These are phyloP conservation scores for Cyanodermella asteris DNA, from an alignment of 2,329 filamentous ascomycete genomes.

Conservation along the genomic window DNA sequence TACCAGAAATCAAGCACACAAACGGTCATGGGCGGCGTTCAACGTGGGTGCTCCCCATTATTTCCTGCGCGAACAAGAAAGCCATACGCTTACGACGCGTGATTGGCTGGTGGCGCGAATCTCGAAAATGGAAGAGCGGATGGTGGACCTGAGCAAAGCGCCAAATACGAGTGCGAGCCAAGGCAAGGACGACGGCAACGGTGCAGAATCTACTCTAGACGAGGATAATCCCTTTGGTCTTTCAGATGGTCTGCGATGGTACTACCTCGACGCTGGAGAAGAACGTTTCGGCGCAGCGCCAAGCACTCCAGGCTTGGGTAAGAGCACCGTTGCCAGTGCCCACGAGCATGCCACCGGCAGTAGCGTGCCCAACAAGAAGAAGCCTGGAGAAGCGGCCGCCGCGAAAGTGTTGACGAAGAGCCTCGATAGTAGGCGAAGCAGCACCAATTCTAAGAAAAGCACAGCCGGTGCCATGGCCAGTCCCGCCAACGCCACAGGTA, in stretches of 20 bases:
- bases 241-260: conserved; percentile 88
- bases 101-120: conserved; percentile 97
- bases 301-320: conserved; percentile 75
- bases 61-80: conserved; percentile 83
- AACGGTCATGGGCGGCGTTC: conserved; percentile 92
- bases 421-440: conserved; percentile 76
- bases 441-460: conserved; percentile 63
- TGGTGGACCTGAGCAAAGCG: conserved; percentile 76
- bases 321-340: conserved; percentile 74
- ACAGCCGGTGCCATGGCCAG: conserved; percentile 1
- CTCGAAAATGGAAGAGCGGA: conserved; percentile 69
- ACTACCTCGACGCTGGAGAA: conserved; percentile 78
- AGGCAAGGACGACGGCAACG: conserved; percentile 27
- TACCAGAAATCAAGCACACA: conserved; percentile 81
- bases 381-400: conserved; percentile 32
- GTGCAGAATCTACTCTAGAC: conserved; percentile 39
- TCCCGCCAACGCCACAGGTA: conserved; percentile 1
- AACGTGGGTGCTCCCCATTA: conserved; percentile 95
- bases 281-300: conserved; percentile 75
- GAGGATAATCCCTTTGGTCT: conserved; percentile 96
- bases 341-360: conserved; percentile 69
- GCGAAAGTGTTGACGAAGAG: conserved; percentile 68
- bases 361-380: conserved; percentile 26
- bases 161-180: conserved; percentile 28
- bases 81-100: conserved; percentile 58